Evolutionary conservation across 345 rosid species (phyloP).

Genomic region (Pistacia vera): DNA sequence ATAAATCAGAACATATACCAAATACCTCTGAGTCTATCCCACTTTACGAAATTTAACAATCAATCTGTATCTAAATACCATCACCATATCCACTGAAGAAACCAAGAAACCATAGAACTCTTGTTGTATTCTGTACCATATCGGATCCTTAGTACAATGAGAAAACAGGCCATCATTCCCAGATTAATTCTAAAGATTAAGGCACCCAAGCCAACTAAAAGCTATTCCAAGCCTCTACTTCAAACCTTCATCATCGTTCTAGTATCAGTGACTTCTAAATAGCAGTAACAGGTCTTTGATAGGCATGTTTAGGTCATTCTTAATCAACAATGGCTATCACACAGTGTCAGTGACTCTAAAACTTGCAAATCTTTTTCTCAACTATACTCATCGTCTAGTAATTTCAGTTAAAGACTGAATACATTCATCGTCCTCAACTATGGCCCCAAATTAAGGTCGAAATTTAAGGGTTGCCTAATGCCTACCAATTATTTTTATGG

Average conservation of each 20-base stretch:
- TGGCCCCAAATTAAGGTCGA: not conserved
- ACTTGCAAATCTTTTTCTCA: not conserved
- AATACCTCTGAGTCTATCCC: not conserved
- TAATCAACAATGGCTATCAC: not conserved
- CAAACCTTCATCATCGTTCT: not conserved
- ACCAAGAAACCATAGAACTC: not conserved
- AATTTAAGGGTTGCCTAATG: conserved; percentile 5
- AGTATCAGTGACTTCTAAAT: conserved; percentile 6
- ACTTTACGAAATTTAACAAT: not conserved
- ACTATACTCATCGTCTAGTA: not conserved
- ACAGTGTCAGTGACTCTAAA: not conserved
- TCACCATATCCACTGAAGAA: not conserved
- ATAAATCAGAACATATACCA: not conserved
- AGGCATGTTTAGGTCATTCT: not conserved
- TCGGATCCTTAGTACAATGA: not conserved
- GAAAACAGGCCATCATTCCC: not conserved
- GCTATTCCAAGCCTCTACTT: not conserved
- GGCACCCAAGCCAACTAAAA: not conserved
- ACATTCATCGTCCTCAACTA: conserved; percentile 1
- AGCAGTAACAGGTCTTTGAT: not conserved
- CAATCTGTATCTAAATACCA: not conserved
- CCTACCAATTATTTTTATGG: conserved; percentile 11
- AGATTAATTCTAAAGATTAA: not conserved
- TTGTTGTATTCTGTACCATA: not conserved
- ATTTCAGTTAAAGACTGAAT: not conserved